Evolutionary conservation across 495 filamentous ascomycete species (phyloP), one percentile per base, ranked within the genome.

Genomic region (Pyronema domesticum): DNA sequence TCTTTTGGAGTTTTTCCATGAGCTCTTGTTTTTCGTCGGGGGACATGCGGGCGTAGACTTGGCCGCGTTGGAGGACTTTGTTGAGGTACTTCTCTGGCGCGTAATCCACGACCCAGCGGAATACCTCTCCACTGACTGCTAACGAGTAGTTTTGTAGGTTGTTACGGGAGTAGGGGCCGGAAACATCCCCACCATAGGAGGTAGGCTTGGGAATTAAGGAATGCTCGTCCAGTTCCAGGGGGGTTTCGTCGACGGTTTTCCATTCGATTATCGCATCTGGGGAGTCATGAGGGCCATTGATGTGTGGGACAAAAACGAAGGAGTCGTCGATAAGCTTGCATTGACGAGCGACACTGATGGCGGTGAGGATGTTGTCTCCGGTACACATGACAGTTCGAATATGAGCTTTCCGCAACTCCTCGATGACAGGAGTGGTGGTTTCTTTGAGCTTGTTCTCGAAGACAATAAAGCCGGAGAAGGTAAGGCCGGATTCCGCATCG

Each of bases 11-110:
- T 65, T 94, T 96, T 67, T 96, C 89, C 10, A 99, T 87, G 8
- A 99, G 73, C 65, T 99, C 93, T 66, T 96, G 89, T 65, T 99
- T 99, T 68, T 99, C 91, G 67, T 99, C 93, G 0, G 93, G 93
- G 13, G 89, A 95, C 93, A 99, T 99, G 56, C 93, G 80, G 19
- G 93, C 93, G 69, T 94, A 99, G 0, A 99, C 85, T 71, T 91
- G 91, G 19, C 88, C 87, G 53, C 78, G 75, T 30, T 91, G 83
- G 57, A 99, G 83, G 57, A 85, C 80, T 61, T 80, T 73, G 53
- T 80, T 76, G 58, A 93, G 71, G 0, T 88, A 75, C 51, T 85
- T 77, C 48, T 88, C 79, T 15, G 77, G 78, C 7, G 85, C 89
- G 67, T 76, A 96, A 67, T 95, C 88, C 43, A 99, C 73, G 40